Percentiles rank a stretch among this genome's conserved stretches.
These are phyloP conservation scores for Wickerhamiella bombiphila DNA, from an alignment of 805 yeast species.

Conservation along the genomic window DNA sequence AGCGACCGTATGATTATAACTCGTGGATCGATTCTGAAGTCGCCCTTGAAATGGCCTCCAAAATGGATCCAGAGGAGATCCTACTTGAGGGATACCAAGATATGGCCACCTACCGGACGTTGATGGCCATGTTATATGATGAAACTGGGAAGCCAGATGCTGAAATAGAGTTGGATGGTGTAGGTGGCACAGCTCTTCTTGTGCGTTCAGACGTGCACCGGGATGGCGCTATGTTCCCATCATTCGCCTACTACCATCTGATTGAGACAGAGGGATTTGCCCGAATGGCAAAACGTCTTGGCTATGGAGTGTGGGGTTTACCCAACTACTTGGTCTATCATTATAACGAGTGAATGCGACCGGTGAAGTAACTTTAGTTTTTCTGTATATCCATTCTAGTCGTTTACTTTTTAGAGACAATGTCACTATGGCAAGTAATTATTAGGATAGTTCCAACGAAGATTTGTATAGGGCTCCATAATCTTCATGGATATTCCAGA, in stretches of 20 bases:
- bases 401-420: too few relatives aligned
- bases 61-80: conserved; percentile 75
- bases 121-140: conserved; percentile 83
- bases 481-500: too few relatives aligned
- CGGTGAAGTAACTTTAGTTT: too few relatives aligned
- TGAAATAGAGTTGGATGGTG: conserved; percentile 86
- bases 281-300: conserved; percentile 88
- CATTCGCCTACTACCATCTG: conserved; percentile 91
- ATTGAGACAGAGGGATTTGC: conserved; percentile 97
- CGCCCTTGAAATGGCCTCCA: conserved; percentile 59
- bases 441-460: too few relatives aligned
- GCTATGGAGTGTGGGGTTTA: conserved; percentile 80
- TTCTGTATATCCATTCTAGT: too few relatives aligned
- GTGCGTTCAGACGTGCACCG: conserved; percentile 97
- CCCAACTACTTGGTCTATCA: conserved; percentile 92
- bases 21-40: conserved; percentile 70
- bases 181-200: conserved; percentile 92
- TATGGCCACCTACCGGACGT: conserved; percentile 82
- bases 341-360: conserved; percentile 62
- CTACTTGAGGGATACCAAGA: conserved; percentile 90
- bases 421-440: too few relatives aligned
- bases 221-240: conserved; percentile 99
- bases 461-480: too few relatives aligned
- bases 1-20: conserved; percentile 88
- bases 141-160: conserved; percentile 45